Evolutionary conservation across 2,329 filamentous ascomycete genomes (phyloP).

Genomic region (Fusarium sp.): DNA sequence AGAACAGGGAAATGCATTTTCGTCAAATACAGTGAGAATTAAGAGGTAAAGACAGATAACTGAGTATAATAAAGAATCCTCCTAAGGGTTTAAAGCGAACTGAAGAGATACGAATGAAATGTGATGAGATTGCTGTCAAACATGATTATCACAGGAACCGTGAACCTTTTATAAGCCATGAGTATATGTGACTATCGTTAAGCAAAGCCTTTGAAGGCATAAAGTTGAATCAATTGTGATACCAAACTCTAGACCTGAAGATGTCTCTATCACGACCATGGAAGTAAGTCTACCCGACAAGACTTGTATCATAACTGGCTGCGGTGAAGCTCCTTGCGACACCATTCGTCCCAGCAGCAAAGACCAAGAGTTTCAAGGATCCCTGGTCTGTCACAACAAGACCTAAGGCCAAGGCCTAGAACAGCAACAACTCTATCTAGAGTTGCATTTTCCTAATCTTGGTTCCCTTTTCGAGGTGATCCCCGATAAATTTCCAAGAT

Average conservation of each 20-base stretch:
- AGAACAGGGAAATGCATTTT: constrained; percentile 43
- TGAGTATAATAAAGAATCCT: constrained; percentile 10
- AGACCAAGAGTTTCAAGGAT: constrained; percentile 40
- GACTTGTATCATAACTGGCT: constrained; percentile 30
- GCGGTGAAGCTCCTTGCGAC: constrained; percentile 35
- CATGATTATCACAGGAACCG: constrained; percentile 3
- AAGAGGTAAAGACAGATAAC: background rate
- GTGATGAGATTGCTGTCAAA: constrained; percentile 11
- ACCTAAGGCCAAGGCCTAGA: constrained; percentile 7
- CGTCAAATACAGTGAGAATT: background rate
- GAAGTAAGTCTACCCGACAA: constrained; percentile 17
- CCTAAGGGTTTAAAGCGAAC: constrained; percentile 16
- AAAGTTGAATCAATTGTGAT: constrained; percentile 12
- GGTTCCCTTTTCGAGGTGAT: constrained; percentile 15
- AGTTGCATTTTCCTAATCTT: constrained; percentile 6
- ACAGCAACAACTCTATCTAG: background rate
- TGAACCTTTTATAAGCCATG: constrained; percentile 28
- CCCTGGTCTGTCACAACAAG: constrained; percentile 23
- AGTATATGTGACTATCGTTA: constrained; percentile 22
- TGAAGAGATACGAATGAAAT: constrained; percentile 12
- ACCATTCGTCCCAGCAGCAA: constrained; percentile 28
- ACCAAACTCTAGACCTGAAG: constrained; percentile 1
- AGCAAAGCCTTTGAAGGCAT: constrained; percentile 19
- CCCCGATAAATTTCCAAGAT: constrained; percentile 12
- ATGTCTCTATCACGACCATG: constrained; percentile 7